A percentile compares a stretch with the other conserved stretches of the same genome.
phyloP scores from a whole-genome alignment of 805 yeast species.

The Kockiozyma suomiensis region DNA sequence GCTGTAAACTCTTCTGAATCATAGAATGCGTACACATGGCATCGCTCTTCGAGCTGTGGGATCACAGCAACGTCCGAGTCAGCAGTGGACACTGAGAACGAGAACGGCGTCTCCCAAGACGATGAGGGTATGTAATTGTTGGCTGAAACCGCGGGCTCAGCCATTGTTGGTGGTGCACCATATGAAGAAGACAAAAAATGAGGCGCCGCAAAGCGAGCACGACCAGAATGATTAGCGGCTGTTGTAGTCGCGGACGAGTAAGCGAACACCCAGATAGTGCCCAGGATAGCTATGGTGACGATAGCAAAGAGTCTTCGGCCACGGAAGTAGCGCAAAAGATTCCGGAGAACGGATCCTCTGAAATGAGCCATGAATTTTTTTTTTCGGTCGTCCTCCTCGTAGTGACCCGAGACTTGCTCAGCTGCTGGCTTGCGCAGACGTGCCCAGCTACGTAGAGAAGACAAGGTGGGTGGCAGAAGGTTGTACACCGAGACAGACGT shows the following conservation, averaged over 20 bases:
- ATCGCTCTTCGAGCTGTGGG: slow-evolving; percentile 24
- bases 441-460: slow-evolving; percentile 10
- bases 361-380: not conserved
- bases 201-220: not conserved
- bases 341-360: not conserved
- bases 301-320: slow-evolving; percentile 7
- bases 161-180: slow-evolving; percentile 1
- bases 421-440: slow-evolving; percentile 13
- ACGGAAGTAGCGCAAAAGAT: slow-evolving; percentile 1
- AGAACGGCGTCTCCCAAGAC: slow-evolving; percentile 30
- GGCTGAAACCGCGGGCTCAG: not conserved
- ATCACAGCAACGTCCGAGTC: slow-evolving; percentile 28
- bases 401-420: not conserved
- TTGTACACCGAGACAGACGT: not conserved
- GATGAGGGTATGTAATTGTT: slow-evolving; percentile 29
- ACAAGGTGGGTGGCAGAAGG: not conserved
- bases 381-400: slow-evolving; percentile 5
- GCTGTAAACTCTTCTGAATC: slow-evolving; percentile 14
- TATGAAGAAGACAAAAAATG: not conserved
- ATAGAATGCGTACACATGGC: slow-evolving; percentile 32
- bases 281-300: not conserved
- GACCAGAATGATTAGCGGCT: not conserved
- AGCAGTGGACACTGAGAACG: slow-evolving; percentile 28
- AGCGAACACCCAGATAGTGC: not conserved
- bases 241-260: slow-evolving; percentile 4